Base-by-base conservation (phyloP, 2,329 filamentous ascomycete genomes). In the Lomentospora prolificans region DNA sequence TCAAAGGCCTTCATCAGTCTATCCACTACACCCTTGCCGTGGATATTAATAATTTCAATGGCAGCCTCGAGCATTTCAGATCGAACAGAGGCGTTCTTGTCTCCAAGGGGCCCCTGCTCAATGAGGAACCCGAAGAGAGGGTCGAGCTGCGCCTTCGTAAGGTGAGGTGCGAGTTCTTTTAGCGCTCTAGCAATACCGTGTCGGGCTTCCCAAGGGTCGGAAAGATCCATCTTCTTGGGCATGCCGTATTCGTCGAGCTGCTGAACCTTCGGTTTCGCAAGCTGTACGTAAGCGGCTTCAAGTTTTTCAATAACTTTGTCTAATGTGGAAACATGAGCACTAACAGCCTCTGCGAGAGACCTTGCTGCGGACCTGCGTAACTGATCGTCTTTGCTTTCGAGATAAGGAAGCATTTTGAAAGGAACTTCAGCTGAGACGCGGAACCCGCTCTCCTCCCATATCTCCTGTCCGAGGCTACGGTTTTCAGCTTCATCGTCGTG, bases 401-500 rank as follows among this genome's bases (percentile, higher is more conserved):
- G 74, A 66, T 95, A 97, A 0, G 85, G 83, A 51, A 95, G 72
- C 65, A 91, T 85, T 62, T 78, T 80, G 57, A 76, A 68, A 6
- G 88, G 82, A 7, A 88, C 80, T 5, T 86, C 77, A 19, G 81
- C 73, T 1, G 81, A 79, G 10, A 92, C 72, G 58, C 86, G 73
- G 58, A 97, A 86, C 6, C 82, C 86, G 66, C 92, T 95, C 65
- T 96, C 94, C 64, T 95, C 90, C 94, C 94, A 99, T 33, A 99
- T 96, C 10, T 92, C 88, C 53, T 78, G 80, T 5, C 88, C 92
- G 55, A 95, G 76, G 50, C 90, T 89, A 7, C 79, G 80, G 63
- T 97, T 97, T 67, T 97, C 91, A 46, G 87, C 82, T 19, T 90
- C 82, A 62, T 95, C 89, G 61, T 99, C 94, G 64, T 99, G 91